Base-by-base conservation (phyloP, 1,284 basidiomycete genomes). In the Trichosporon coremiiforme region DNA sequence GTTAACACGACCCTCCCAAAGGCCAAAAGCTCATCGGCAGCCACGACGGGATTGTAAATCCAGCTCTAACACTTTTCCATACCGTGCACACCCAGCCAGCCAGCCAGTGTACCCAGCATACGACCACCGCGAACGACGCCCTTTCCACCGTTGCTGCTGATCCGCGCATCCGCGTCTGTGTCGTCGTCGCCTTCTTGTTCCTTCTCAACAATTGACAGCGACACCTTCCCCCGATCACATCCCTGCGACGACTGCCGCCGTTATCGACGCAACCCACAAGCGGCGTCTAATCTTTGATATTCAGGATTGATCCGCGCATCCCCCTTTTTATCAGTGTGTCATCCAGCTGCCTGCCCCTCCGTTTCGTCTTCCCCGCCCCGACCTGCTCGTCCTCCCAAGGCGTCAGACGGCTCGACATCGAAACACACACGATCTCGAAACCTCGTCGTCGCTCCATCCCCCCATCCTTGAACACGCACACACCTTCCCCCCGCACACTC, bases 281-380 rank as follows among this genome's bases (percentile, higher is more conserved):
- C 31, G 57, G 33, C 29, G 33, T 33, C 57, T 33, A 62, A 62
- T 75, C 74, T 38, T 35, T 60, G 25, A 20, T 8, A 62, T 60
- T n/a, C 20, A 10, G 63, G 33, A 62, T 62, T 29, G 29, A 66
- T 25, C 47, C 33, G 41, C 64, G 25, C 25, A 25, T 25, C 25
- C 25, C 25, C 25, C 41, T 65, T 33, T 62, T 33, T 33, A 33
- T n/a, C 29, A 8, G 29, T 62, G 57, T 62, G 31, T 62, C 57
- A 45, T 45, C 41, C 41, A 17, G 15, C 41, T 7, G 33, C 5
- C 17, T 25, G 25, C 25, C 25, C 25, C 25, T 25, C 25, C 25
- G 2, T 17, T 12, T 17, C 5, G 41, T 15, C 41, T 45, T 45
- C 41, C 41, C 41, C 25, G 25, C 25, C 25, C 25, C 25, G 25